These are phyloP conservation scores for Ophiostoma novo-ulmi DNA, from an alignment of 2,329 filamentous ascomycete species.

Conservation along the genomic window DNA sequence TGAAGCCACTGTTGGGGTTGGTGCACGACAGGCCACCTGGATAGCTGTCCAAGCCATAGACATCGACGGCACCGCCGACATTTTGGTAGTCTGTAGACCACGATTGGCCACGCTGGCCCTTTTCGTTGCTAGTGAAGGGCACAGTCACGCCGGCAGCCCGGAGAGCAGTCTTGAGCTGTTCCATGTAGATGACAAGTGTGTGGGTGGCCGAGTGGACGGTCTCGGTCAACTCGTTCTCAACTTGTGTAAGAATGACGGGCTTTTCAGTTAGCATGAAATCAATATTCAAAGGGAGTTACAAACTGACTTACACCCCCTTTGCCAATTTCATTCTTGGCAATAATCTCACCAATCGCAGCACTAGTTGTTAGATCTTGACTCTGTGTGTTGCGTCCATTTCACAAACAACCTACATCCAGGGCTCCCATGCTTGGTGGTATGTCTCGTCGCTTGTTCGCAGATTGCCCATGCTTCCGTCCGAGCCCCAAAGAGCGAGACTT, in stretches of 20 bases:
- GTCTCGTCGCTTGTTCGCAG: conserved; percentile 58
- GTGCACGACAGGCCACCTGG: conserved; percentile 47
- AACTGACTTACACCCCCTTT: conserved; percentile 54
- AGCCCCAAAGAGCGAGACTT: conserved; percentile 76
- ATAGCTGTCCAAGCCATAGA: conserved; percentile 46
- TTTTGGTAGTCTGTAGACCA: conserved; percentile 53
- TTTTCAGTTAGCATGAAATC: not conserved
- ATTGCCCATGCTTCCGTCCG: conserved; percentile 55
- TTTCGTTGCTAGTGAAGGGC: conserved; percentile 27
- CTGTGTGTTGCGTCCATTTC: conserved; percentile 37
- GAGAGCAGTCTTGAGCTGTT: conserved; percentile 25
- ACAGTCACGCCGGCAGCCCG: conserved; percentile 23
- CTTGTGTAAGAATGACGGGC: conserved; percentile 71
- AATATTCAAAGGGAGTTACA: not conserved
- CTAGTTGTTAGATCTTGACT: conserved; percentile 40
- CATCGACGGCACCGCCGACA: conserved; percentile 50
- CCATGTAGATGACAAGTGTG: conserved; percentile 25
- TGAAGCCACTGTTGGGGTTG: conserved; percentile 46
- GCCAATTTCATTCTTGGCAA: conserved; percentile 73
- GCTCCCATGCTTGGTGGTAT: conserved; percentile 51
- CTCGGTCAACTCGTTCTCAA: conserved; percentile 68
- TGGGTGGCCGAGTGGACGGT: conserved; percentile 24
- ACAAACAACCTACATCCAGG: conserved; percentile 22
- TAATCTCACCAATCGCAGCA: conserved; percentile 55
- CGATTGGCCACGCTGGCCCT: conserved; percentile 42